Evolutionary conservation across 805 yeast species (phyloP).

Genomic region (Starmerella sp.): DNA sequence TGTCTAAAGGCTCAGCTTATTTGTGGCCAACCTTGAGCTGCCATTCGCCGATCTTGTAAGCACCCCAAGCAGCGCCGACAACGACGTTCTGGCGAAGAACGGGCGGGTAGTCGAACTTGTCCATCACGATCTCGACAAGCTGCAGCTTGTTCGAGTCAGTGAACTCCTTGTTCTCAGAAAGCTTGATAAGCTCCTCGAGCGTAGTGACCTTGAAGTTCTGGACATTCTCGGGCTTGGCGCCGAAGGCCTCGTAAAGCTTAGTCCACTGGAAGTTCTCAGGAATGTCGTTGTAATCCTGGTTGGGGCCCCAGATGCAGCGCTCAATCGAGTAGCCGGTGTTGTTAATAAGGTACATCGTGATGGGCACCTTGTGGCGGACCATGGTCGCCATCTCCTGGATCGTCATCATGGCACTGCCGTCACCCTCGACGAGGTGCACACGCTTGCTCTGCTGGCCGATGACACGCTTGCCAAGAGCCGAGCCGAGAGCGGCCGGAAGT

Average conservation of each 20-base stretch:
- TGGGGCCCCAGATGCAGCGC: conserved; percentile 70
- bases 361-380: conserved; percentile 47
- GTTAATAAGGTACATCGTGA: conserved; percentile 65
- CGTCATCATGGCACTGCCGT: conserved; percentile 93
- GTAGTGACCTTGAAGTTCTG: conserved; percentile 31
- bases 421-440: conserved; percentile 70
- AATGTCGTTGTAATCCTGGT: conserved; percentile 69
- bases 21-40: conserved; percentile 9
- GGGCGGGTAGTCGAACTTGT: conserved; percentile 53
- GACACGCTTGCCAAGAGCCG: conserved; percentile 44
- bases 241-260: conserved; percentile 48
- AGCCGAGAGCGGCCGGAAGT: conserved; percentile 76
- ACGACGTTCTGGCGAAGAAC: conserved; percentile 32
- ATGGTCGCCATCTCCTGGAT: conserved; percentile 68
- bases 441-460: conserved; percentile 36
- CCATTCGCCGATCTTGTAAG: conserved; percentile 19
- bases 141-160: conserved; percentile 33
- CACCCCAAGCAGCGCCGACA: conserved; percentile 14
- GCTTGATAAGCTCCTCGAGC: conserved; percentile 32
- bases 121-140: conserved; percentile 51
- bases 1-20: conserved; percentile 1
- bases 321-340: conserved; percentile 87
- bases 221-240: conserved; percentile 26
- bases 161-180: conserved; percentile 32
- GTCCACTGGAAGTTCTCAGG: conserved; percentile 77